A percentile compares a stretch with the other conserved stretches of the same genome.
phyloP scores from a whole-genome alignment of 805 yeast species.

The Hanseniaspora nectarophila region DNA sequence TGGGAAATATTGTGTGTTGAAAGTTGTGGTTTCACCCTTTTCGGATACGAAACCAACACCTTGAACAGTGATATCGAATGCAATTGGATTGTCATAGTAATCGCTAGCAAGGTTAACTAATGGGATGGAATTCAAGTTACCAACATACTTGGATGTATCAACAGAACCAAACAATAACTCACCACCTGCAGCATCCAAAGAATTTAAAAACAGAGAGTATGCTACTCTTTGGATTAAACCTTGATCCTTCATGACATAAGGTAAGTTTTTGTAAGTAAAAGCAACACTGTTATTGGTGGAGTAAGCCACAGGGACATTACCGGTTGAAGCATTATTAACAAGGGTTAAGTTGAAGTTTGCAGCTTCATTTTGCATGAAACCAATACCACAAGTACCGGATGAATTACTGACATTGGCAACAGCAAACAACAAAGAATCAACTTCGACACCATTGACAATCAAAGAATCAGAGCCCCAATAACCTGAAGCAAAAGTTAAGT shows the following conservation, averaged over 20 bases:
- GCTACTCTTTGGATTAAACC: constrained; percentile 46
- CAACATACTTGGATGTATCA: constrained; percentile 50
- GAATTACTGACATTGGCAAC: constrained; percentile 58
- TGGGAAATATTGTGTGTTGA: constrained; percentile 22
- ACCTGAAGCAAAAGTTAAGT: constrained; percentile 36
- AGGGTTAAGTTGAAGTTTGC: constrained; percentile 35
- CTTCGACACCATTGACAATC: constrained; percentile 37
- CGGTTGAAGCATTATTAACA: no score
- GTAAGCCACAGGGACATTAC: no score
- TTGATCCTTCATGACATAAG: constrained; percentile 43
- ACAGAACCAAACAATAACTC: constrained; percentile 61
- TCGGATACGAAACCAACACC: constrained; percentile 20
- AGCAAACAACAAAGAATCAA: constrained; percentile 54
- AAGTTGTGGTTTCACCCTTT: constrained; percentile 15
- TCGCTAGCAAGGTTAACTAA: constrained; percentile 31
- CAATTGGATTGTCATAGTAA: constrained; percentile 19
- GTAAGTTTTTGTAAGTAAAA: no score
- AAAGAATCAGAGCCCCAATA: constrained; percentile 45
- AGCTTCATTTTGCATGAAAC: constrained; percentile 31
- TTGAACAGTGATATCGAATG: constrained; percentile 25
- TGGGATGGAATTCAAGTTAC: constrained; percentile 41
- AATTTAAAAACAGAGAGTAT: constrained; percentile 53
- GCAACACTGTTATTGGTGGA: no score
- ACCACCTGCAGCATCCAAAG: constrained; percentile 34
- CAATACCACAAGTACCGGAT: constrained; percentile 55